A percentile compares a stretch with the other conserved stretches of the same genome.
phyloP scores from a whole-genome alignment of 2,329 filamentous ascomycete genomes.

The Diaporthe amygdali region DNA sequence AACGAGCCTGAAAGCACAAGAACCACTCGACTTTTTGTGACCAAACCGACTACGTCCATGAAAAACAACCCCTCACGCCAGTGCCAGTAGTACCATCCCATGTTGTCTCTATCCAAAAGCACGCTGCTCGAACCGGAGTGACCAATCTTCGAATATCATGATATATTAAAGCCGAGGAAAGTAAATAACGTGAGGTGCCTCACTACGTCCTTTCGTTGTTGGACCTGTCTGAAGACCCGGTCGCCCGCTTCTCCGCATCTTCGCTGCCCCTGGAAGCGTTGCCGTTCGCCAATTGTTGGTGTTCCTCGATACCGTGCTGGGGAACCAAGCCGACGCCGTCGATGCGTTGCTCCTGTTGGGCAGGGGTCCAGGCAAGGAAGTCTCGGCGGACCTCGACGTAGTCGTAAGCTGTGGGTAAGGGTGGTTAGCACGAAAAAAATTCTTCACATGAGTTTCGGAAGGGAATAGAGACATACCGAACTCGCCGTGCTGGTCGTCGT shows the following conservation, averaged over 20 bases:
- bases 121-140: not conserved
- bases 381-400: conserved; percentile 87
- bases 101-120: conserved; percentile 4
- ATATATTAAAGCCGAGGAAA: not conserved
- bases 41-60: not conserved
- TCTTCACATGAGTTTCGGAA: not conserved
- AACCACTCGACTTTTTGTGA: conserved; percentile 9
- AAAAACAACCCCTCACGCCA: not conserved
- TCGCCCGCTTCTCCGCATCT: conserved; percentile 21
- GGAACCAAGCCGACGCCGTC: conserved; percentile 65
- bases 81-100: not conserved
- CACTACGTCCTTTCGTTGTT: conserved; percentile 17
- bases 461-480: conserved; percentile 53
- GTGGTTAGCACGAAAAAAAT: not conserved
- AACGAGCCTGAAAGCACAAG: not conserved
- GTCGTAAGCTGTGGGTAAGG: conserved; percentile 67
- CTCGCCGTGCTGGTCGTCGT: conserved; percentile 88
- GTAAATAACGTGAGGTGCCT: not conserved
- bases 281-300: conserved; percentile 60
- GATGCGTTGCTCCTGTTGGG: conserved; percentile 67
- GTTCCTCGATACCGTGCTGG: conserved; percentile 75
- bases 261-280: conserved; percentile 11
- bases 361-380: conserved; percentile 86
- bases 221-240: conserved; percentile 22
- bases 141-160: not conserved